Evolutionary conservation across 73 alveolate species (phyloP).

Genomic region (Tetrahymena elliotti): DNA sequence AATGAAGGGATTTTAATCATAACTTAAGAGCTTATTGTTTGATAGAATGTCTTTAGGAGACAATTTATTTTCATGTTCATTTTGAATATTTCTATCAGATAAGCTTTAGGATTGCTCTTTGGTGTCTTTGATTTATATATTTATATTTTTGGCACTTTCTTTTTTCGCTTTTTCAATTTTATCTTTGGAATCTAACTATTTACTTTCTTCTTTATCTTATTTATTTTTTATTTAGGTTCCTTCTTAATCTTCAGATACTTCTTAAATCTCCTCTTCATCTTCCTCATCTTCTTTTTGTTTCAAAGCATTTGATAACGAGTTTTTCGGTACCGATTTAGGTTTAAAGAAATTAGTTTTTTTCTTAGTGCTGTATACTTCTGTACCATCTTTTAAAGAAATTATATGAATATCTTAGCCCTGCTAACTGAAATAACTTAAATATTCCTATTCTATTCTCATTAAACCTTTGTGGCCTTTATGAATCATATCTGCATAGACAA

Average conservation of each 20-base stretch:
- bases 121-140: neutral
- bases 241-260: neutral
- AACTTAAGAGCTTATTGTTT: neutral
- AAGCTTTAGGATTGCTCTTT: neutral
- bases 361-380: neutral
- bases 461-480: neutral
- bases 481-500: neutral
- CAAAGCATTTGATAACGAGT: neutral
- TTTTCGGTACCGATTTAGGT: neutral
- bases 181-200: neutral
- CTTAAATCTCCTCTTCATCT: neutral
- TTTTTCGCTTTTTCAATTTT: neutral
- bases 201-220: neutral
- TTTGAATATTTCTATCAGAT: neutral
- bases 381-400: neutral
- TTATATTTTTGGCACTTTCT: neutral
- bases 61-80: neutral
- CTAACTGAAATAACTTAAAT: neutral
- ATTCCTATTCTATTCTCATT: neutral
- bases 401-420: neutral
- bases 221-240: neutral
- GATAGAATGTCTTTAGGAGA: neutral
- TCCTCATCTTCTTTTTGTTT: neutral
- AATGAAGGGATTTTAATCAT: neutral
- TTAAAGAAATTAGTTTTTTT: neutral